Percentiles rank a stretch among this genome's conserved stretches.
Evolutionary conservation across 345 rosid genomes (phyloP).

Genomic region (Kernera saxatilis): DNA sequence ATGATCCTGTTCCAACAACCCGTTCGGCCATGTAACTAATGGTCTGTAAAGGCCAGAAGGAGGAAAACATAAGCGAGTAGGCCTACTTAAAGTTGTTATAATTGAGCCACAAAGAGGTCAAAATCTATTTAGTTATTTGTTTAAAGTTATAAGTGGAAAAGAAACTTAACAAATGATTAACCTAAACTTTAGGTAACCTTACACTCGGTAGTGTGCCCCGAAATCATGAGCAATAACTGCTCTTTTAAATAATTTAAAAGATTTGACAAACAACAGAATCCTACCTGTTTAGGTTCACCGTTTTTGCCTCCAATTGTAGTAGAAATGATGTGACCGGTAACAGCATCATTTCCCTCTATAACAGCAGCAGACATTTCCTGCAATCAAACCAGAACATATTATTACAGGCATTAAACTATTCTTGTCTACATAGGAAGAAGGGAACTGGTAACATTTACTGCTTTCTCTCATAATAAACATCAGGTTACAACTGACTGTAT

Average conservation of each 20-base stretch:
- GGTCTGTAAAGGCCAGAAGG: conserved; percentile 38
- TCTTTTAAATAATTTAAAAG: neutral
- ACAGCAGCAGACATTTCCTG: conserved; percentile 66
- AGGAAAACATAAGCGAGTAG: conserved; percentile 6
- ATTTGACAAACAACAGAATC: neutral
- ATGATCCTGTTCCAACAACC: conserved; percentile 75
- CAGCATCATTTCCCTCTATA: conserved; percentile 52
- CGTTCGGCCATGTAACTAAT: conserved; percentile 91
- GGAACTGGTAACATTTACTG: neutral
- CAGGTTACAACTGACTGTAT: neutral
- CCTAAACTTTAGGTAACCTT: neutral
- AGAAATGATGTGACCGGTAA: conserved; percentile 69
- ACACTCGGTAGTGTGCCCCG: neutral
- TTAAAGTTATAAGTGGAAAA: neutral
- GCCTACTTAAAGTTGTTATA: neutral
- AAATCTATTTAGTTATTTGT: neutral
- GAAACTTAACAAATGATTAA: neutral
- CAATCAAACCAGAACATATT: neutral
- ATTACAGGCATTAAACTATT: neutral
- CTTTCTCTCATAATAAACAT: neutral
- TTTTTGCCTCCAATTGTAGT: conserved; percentile 83
- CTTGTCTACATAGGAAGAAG: neutral
- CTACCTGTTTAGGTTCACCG: conserved; percentile 78
- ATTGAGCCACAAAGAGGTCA: neutral
- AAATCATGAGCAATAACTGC: neutral